Evolutionary conservation across 1,139 yeast species (phyloP).

Genomic region (Waltiozyma sp.): DNA sequence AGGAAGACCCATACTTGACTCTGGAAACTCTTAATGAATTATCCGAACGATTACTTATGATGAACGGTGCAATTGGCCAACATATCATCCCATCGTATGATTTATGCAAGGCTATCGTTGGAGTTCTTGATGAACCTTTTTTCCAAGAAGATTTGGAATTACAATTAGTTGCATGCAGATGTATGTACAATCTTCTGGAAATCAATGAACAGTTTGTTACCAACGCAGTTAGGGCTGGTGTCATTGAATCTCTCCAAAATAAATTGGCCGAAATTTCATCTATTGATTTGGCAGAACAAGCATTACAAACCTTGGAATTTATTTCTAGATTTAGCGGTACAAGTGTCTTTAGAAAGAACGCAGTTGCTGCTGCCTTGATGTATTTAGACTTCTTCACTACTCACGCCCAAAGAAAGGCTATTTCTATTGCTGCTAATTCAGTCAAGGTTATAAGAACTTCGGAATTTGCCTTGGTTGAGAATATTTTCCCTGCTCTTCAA

Average conservation of each 20-base stretch:
- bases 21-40: conserved; percentile 55
- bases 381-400: conserved; percentile 82
- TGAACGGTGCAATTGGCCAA: conserved; percentile 54
- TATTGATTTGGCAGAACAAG: conserved; percentile 90
- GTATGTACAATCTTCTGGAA: conserved; percentile 73
- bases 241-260: conserved; percentile 53
- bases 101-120: conserved; percentile 45
- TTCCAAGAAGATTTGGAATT: conserved; percentile 64
- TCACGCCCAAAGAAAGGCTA: conserved; percentile 81
- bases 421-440: conserved; percentile 68
- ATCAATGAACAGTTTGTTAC: conserved; percentile 59
- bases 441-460: conserved; percentile 25
- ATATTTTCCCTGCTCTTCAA: conserved; percentile 51
- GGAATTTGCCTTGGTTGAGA: conserved; percentile 27
- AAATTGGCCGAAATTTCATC: conserved; percentile 67
- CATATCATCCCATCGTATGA: conserved; percentile 52
- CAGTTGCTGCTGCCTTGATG: conserved; percentile 56
- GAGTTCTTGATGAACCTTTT: conserved; percentile 45
- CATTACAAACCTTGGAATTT: conserved; percentile 64
- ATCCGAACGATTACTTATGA: conserved; percentile 54
- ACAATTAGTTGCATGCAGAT: conserved; percentile 75
- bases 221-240: conserved; percentile 55
- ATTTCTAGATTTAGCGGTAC: conserved; percentile 47
- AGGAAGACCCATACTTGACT: conserved; percentile 33
- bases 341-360: conserved; percentile 44